Base-by-base conservation (phyloP, 352 stramenopile genomes). In the Discostella stelligera region DNA sequence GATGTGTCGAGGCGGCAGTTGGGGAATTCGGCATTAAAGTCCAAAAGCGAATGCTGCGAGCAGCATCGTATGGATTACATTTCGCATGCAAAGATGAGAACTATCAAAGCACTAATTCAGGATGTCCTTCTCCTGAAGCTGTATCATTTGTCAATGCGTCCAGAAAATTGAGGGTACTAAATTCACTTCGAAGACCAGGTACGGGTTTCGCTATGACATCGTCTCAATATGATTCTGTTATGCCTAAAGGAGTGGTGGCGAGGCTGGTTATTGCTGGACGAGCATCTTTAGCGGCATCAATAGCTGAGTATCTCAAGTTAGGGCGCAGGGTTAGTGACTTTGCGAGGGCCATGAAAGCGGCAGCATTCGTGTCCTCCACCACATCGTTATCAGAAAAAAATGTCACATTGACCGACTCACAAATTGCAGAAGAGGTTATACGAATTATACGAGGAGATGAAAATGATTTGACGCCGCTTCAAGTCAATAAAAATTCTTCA, bases 61-160 rank as follows among this genome's bases (percentile, higher is more conserved):
- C 87, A 14, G 87, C 87, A 39, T 89, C 77, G 20, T 93, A 90
- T 69, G 87, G 87, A 11, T 84, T 93, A 67, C 87, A 93, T 66
- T 91, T 93, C 70, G 68, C 68, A 25, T 90, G 87, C 53, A 90
- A 88, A 59, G 80, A 84, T 71, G 71, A 80, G 21, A 67, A 67
- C 54, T 82, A 66, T 13, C 49, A 74, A 21, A 78, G 62, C 44
- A 73, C 71, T 66, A 79, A 20, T 8, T 62, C 61, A 18, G 63
- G 61, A n/a, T 69, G 83, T 41, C 84, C 87, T 25, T 88, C 83
- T 0, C 44, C 41, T 23, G 75, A 82, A 21, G 82, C 85, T 39
- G 18, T 71, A 3, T 65, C 76, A 8, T 93, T 93, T 78, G 85
- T 91, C 11, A 71, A 71, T 39, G 67, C 79, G 41, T 59, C 83